phyloP scores from a whole-genome alignment of 148 eudicot genomes.

The Chenopodium formosanum region DNA sequence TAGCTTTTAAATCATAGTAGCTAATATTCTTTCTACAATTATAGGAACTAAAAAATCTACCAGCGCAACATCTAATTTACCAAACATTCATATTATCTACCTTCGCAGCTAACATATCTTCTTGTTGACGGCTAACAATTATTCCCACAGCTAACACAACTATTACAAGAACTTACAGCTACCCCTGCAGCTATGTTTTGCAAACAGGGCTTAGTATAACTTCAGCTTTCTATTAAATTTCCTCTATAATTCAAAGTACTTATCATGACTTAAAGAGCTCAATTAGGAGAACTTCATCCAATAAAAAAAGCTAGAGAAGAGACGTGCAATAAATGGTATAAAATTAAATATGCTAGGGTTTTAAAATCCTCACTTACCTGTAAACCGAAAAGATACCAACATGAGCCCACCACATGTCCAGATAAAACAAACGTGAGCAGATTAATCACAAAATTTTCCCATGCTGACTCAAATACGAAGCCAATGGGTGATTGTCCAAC shows the following conservation, averaged over 20 bases:
- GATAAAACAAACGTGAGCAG: slow-evolving; percentile 69
- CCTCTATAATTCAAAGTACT: not conserved
- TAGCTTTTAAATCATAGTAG: too few species aligned
- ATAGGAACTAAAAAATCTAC: too few species aligned
- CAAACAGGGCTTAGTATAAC: too few species aligned
- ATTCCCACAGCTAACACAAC: too few species aligned
- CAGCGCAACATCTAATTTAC: too few species aligned
- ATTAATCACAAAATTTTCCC: slow-evolving; percentile 77
- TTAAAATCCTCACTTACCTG: slow-evolving; percentile 41
- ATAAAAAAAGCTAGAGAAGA: not conserved
- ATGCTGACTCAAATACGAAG: slow-evolving; percentile 74
- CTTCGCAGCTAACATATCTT: too few species aligned
- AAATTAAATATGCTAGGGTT: not conserved
- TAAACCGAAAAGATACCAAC: slow-evolving; percentile 84
- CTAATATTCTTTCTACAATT: too few species aligned
- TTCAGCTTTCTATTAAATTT: not conserved
- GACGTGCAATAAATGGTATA: not conserved
- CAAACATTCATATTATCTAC: too few species aligned
- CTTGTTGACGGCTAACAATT: too few species aligned
- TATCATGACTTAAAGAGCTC: not conserved
- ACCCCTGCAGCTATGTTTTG: too few species aligned
- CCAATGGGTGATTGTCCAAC: slow-evolving; percentile 65
- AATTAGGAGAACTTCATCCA: not conserved
- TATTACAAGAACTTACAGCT: too few species aligned
- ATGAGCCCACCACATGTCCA: slow-evolving; percentile 79